Evolutionary conservation across 202 grass and related monocot species (phyloP).

Genomic region (Carex sylvatica): DNA sequence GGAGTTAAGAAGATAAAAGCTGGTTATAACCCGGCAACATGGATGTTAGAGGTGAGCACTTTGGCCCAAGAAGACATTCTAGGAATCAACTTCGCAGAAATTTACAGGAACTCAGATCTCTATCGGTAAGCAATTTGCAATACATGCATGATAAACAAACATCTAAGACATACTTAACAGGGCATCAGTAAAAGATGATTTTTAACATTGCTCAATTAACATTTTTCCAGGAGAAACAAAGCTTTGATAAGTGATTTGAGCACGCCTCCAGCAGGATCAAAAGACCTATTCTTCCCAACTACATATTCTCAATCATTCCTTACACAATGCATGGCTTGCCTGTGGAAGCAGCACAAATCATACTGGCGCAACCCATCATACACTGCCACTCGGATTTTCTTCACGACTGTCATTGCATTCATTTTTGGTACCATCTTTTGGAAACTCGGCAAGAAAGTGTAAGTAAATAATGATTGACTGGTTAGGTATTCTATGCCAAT

Average conservation of each 20-base stretch:
- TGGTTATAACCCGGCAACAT: conserved; percentile 93
- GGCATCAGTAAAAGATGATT: neutral
- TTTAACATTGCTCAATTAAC: neutral
- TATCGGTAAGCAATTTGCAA: conserved; percentile 52
- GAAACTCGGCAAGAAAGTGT: conserved; percentile 80
- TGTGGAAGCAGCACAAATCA: conserved; percentile 87
- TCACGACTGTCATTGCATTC: conserved; percentile 77
- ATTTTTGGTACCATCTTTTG: conserved; percentile 93
- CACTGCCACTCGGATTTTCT: conserved; percentile 90
- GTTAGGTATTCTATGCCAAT: neutral
- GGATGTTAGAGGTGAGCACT: conserved; percentile 87
- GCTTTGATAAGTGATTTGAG: conserved; percentile 67
- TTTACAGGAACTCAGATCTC: conserved; percentile 69
- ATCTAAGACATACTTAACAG: neutral
- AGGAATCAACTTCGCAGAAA: conserved; percentile 63
- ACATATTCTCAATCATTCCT: conserved; percentile 53
- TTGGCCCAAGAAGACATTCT: conserved; percentile 74
- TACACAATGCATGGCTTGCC: conserved; percentile 69
- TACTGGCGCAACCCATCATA: conserved; percentile 97
- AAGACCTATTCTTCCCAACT: conserved; percentile 59
- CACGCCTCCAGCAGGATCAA: conserved; percentile 46
- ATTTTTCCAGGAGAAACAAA: conserved; percentile 65
- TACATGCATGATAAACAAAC: neutral
- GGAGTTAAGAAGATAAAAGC: conserved; percentile 88
- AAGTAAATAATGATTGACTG: conserved; percentile 33